Evolutionary conservation across 331 rosid species (phyloP).

Genomic region (Cydonia oblonga): DNA sequence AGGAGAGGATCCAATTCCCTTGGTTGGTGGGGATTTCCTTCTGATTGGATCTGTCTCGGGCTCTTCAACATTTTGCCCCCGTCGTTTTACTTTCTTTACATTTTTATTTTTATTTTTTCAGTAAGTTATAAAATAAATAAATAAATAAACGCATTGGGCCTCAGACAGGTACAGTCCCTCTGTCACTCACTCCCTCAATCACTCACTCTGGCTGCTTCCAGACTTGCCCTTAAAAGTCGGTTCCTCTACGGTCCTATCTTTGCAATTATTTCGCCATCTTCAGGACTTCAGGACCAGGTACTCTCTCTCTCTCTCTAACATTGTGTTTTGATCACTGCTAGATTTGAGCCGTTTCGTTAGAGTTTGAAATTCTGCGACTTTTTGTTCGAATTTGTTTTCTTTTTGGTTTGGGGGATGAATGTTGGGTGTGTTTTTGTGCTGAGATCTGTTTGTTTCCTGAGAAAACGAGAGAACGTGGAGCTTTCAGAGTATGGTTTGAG

Average conservation of each 20-base stretch:
- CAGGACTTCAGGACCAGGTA: too few species aligned
- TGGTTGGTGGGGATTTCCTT: too few species aligned
- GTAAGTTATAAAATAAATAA: too few species aligned
- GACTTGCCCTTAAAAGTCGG: background rate
- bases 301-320: background rate
- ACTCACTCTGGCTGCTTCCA: background rate
- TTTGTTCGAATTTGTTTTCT: background rate
- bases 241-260: background rate
- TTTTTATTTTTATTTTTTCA: background rate
- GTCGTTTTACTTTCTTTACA: background rate
- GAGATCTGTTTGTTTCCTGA: conserved; percentile 1
- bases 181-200: background rate
- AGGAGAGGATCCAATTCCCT: too few species aligned
- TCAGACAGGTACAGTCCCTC: background rate
- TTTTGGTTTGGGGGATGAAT: background rate
- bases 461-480: background rate
- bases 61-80: background rate
- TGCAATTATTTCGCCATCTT: background rate
- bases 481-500: background rate
- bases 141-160: background rate
- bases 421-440: background rate
- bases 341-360: background rate
- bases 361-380: background rate
- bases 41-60: conserved; percentile 2
- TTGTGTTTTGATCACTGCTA: background rate